phyloP scores from a whole-genome alignment of 2,329 filamentous ascomycete species.

The Mycosphaerella sp. region DNA sequence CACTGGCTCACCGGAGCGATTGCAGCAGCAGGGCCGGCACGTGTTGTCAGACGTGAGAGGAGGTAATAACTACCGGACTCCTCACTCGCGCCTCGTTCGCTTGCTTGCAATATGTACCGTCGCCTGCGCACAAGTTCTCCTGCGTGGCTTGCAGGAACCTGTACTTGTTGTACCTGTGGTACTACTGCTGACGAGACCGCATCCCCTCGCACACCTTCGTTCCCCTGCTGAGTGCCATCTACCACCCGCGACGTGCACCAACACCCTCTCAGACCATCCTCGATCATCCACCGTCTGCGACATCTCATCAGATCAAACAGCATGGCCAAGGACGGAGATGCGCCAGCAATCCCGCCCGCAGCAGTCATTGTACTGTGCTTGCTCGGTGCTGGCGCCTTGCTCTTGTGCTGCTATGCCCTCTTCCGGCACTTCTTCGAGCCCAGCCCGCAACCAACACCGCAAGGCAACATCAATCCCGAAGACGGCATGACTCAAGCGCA shows the following conservation, averaged over 20 bases:
- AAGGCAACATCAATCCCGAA: neutral
- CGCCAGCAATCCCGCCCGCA: slow-evolving; percentile 14
- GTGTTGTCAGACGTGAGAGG: neutral
- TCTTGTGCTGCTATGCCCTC: slow-evolving; percentile 20
- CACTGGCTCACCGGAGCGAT: neutral
- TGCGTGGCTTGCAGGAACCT: slow-evolving; percentile 2
- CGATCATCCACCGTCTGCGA: neutral
- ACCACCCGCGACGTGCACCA: neutral
- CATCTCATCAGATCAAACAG: neutral
- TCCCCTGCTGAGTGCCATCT: neutral
- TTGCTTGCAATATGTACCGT: neutral
- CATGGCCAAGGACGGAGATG: neutral
- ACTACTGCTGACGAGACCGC: neutral
- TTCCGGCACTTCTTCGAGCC: slow-evolving; percentile 18
- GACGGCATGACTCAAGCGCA: slow-evolving; percentile 22
- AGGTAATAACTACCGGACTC: neutral
- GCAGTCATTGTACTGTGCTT: slow-evolving; percentile 24
- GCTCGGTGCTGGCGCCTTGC: slow-evolving; percentile 17
- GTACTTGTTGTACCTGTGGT: neutral
- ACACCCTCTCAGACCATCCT: neutral
- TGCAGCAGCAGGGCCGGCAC: neutral
- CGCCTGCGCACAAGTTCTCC: neutral
- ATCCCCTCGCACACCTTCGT: neutral
- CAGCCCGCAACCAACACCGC: neutral
- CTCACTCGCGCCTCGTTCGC: neutral